Conservation (phyloP, 192 early-diverging fungal genomes). For the Entomortierella lignicola region DNA sequence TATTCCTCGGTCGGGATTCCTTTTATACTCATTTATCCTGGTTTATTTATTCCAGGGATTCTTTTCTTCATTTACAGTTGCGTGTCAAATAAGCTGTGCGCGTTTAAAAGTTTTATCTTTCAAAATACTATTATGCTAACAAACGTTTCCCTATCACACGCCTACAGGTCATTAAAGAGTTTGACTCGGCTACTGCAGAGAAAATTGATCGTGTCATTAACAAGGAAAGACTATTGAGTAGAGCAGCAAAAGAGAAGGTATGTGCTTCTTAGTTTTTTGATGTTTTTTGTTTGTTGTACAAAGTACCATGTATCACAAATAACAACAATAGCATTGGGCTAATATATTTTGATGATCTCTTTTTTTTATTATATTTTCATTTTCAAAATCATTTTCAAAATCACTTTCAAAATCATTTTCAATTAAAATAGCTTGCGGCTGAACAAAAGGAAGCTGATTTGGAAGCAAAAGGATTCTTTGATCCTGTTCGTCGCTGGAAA, state of each 20-base stretch:
- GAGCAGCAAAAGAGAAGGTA: conserved; percentile 42
- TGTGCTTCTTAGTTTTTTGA: background rate
- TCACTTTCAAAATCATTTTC: too few species aligned
- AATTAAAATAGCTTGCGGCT: conserved; percentile 27
- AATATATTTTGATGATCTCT: too few species aligned
- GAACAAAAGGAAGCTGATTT: conserved; percentile 51
- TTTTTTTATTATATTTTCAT: too few species aligned
- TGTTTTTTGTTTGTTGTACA: too few species aligned
- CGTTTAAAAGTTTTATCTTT: background rate
- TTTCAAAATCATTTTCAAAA: background rate
- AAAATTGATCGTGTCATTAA: conserved; percentile 50
- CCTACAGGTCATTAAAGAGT: conserved; percentile 27
- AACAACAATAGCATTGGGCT: too few species aligned
- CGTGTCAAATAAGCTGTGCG: too few species aligned
- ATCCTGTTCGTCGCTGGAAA: conserved; percentile 51
- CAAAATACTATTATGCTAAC: background rate
- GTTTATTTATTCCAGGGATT: background rate
- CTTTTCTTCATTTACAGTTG: too few species aligned
- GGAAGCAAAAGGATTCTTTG: conserved; percentile 48
- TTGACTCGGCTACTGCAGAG: conserved; percentile 40
- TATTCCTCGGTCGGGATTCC: too few species aligned
- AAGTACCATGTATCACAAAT: too few species aligned
- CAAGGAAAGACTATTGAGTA: conserved; percentile 35
- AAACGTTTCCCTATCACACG: background rate
- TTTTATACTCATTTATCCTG: too few species aligned